Evolutionary conservation across 192 early-diverging fungal species (phyloP).

Genomic region (Pilobolus umbonatus): DNA sequence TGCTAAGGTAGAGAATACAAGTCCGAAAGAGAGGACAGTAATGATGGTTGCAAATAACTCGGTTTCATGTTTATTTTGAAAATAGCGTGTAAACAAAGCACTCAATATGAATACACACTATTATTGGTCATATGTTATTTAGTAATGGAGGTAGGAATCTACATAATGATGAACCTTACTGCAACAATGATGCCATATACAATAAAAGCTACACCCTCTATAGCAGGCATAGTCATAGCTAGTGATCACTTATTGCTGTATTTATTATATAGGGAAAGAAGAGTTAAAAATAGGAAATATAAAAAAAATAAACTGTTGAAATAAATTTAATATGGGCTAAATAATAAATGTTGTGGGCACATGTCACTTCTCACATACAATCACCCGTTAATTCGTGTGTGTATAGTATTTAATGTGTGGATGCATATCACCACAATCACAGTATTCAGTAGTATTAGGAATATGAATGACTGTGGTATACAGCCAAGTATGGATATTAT

Average conservation of each 20-base stretch:
- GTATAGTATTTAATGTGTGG: too few relatives aligned
- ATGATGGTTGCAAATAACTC: conserved; percentile 49
- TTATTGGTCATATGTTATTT: not conserved
- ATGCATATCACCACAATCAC: too few relatives aligned
- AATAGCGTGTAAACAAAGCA: conserved; percentile 45
- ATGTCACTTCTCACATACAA: too few relatives aligned
- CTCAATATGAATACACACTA: conserved; percentile 46
- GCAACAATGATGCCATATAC: conserved; percentile 40
- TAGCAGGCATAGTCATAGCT: conserved; percentile 27
- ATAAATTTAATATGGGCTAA: too few relatives aligned
- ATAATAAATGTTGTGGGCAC: too few relatives aligned
- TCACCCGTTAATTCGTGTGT: too few relatives aligned
- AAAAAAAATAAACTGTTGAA: not conserved
- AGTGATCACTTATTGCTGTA: not conserved
- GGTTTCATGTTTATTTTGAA: conserved; percentile 43
- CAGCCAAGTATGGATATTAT: too few relatives aligned
- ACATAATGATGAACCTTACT: conserved; percentile 25
- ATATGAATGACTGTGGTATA: too few relatives aligned
- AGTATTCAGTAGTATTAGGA: too few relatives aligned
- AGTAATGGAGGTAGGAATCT: not conserved
- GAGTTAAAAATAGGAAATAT: not conserved
- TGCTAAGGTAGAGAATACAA: conserved; percentile 43
- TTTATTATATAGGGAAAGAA: not conserved
- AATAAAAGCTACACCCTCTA: conserved; percentile 42
- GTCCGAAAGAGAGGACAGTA: conserved; percentile 41